Percentiles rank a stretch among this genome's conserved stretches.
Conservation (phyloP, 768 basidiomycete genomes). For the Lactarius pseudohatsudake region DNA sequence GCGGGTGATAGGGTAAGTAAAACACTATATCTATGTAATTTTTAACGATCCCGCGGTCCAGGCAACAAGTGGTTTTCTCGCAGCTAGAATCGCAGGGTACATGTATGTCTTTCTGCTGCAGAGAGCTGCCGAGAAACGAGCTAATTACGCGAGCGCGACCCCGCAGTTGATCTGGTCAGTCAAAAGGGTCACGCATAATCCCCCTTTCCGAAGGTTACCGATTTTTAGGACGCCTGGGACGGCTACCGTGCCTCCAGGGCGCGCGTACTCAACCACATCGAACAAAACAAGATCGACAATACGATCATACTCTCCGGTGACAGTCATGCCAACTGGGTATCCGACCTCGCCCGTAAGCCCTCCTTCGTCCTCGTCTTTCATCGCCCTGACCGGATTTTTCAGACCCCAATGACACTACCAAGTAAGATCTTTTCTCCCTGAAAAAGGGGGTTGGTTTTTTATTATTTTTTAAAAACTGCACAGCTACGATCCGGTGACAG, state of each 20-base stretch:
- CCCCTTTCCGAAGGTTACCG: background rate
- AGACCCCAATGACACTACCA: slow-evolving; percentile 52
- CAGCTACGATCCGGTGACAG: slow-evolving; percentile 50
- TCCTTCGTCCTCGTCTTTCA: background rate
- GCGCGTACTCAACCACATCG: slow-evolving; percentile 52
- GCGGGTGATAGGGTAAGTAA: slow-evolving; percentile 53
- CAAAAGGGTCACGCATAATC: background rate
- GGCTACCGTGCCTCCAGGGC: slow-evolving; percentile 57
- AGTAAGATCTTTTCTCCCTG: slow-evolving; percentile 32
- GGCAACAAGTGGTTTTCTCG: slow-evolving; percentile 59
- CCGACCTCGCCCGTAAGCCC: slow-evolving; percentile 51
- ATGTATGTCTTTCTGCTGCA: slow-evolving; percentile 35
- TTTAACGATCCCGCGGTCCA: slow-evolving; percentile 26
- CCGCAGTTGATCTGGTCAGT: slow-evolving; percentile 15
- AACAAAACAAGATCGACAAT: slow-evolving; percentile 51
- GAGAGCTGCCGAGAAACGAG: background rate
- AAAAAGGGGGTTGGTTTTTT: background rate
- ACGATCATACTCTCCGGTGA: slow-evolving; percentile 61
- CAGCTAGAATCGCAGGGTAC: slow-evolving; percentile 43
- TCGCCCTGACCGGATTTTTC: background rate
- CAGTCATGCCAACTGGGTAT: slow-evolving; percentile 62
- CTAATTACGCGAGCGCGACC: slow-evolving; percentile 33
- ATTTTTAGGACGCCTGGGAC: slow-evolving; percentile 53
- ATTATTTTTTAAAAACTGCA: background rate
- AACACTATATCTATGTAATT: slow-evolving; percentile 9